These are phyloP conservation scores for Candida gigantensis DNA, from an alignment of 1,139 yeast species.

Conservation along the genomic window DNA sequence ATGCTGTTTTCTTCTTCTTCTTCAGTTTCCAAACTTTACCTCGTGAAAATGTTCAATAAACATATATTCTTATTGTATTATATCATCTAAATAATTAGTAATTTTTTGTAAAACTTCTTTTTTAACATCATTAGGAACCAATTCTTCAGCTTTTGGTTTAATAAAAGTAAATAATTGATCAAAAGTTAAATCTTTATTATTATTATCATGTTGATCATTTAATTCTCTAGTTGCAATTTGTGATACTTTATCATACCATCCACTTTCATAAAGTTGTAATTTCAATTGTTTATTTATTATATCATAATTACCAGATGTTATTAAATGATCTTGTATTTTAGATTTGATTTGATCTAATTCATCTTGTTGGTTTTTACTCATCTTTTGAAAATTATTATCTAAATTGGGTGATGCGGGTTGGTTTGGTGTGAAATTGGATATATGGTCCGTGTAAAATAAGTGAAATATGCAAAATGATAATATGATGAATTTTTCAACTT, in stretches of 20 bases:
- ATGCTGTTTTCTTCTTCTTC: too few species aligned
- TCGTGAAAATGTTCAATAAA: too few species aligned
- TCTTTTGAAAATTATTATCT: too few species aligned
- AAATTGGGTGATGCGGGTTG: too few species aligned
- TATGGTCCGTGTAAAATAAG: too few species aligned
- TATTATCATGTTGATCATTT: slow-evolving; percentile 28
- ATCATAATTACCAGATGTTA: slow-evolving; percentile 81
- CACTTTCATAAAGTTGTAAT: slow-evolving; percentile 68
- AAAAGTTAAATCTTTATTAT: slow-evolving; percentile 37
- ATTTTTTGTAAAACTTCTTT: slow-evolving; percentile 60
- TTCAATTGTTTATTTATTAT: slow-evolving; percentile 61
- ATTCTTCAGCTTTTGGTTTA: slow-evolving; percentile 65
- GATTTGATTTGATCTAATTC: slow-evolving; percentile 56
- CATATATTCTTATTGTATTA: slow-evolving; percentile 33
- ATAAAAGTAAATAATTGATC: slow-evolving; percentile 53
- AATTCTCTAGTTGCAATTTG: slow-evolving; percentile 50
- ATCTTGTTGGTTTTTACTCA: slow-evolving; percentile 28
- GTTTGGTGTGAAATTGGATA: too few species aligned
- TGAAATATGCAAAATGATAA: too few species aligned
- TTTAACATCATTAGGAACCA: slow-evolving; percentile 69
- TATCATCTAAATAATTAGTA: slow-evolving; percentile 59
- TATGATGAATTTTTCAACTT: too few species aligned
- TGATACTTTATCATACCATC: slow-evolving; percentile 82
- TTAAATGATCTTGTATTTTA: slow-evolving; percentile 68
- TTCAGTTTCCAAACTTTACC: too few species aligned